phyloP scores from a whole-genome alignment of 495 filamentous ascomycete genomes.

The Tetracladium marchalianum region DNA sequence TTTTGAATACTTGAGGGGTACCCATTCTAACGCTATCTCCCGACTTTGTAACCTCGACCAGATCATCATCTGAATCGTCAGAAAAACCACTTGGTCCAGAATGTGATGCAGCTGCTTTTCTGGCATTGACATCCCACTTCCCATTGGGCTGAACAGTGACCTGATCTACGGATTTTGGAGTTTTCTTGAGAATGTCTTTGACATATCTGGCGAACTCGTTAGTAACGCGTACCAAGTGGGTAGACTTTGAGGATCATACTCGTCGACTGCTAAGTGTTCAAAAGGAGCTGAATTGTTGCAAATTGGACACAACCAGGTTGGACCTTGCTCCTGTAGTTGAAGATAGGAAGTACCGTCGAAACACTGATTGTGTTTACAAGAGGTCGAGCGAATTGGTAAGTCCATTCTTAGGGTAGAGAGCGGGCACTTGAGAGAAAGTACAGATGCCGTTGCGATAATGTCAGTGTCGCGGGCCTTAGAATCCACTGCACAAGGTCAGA shows the following conservation, averaged over 20 bases:
- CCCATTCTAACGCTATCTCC: conserved; percentile 21
- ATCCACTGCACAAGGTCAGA: conserved; percentile 44
- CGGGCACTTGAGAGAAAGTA: conserved; percentile 88
- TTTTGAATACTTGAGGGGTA: conserved; percentile 15
- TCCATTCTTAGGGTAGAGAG: conserved; percentile 75
- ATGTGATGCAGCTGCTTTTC: conserved; percentile 13
- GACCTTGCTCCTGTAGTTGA: conserved; percentile 88
- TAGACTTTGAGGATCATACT: conserved; percentile 42
- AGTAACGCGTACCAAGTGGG: background rate
- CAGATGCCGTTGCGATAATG: conserved; percentile 74
- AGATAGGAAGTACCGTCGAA: conserved; percentile 93
- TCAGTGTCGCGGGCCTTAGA: conserved; percentile 78
- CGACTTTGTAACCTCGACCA: conserved; percentile 56
- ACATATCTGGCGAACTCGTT: conserved; percentile 57
- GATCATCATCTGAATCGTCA: conserved; percentile 48
- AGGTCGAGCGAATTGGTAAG: conserved; percentile 65
- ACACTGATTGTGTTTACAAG: conserved; percentile 86
- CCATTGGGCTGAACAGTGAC: conserved; percentile 87
- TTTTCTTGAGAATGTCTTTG: conserved; percentile 68
- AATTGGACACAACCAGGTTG: conserved; percentile 88
- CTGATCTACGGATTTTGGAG: conserved; percentile 60
- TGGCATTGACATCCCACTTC: conserved; percentile 50
- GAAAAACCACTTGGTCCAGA: conserved; percentile 17
- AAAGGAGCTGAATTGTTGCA: conserved; percentile 79
- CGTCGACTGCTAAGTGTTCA: conserved; percentile 74